Evolutionary conservation across 1,284 basidiomycete species (phyloP).

Genomic region (Tremellales sp.): DNA sequence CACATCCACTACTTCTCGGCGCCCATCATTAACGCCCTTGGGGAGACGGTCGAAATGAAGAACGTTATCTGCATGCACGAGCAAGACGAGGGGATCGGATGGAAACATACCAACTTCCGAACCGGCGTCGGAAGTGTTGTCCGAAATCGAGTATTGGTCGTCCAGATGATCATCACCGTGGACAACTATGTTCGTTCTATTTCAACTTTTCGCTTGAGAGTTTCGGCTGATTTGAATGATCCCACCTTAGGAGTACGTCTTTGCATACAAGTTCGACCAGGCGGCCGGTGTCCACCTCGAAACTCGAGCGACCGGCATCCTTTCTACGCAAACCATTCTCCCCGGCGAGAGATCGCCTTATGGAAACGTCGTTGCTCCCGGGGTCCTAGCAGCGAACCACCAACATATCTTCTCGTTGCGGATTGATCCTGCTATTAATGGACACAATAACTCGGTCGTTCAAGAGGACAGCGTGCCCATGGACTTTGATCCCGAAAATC

Average conservation of each 20-base stretch:
- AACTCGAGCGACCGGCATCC: slow-evolving; percentile 50
- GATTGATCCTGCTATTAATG: slow-evolving; percentile 41
- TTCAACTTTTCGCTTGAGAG: no score
- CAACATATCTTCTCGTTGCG: slow-evolving; percentile 51
- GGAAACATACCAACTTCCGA: slow-evolving; percentile 52
- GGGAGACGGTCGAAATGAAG: slow-evolving; percentile 19
- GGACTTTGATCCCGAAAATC: slow-evolving; percentile 32
- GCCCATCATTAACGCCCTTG: slow-evolving; percentile 29
- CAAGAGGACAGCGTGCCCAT: slow-evolving; percentile 46
- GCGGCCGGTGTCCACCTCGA: slow-evolving; percentile 50
- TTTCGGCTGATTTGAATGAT: not conserved
- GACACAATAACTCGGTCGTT: slow-evolving; percentile 46
- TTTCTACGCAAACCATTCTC: slow-evolving; percentile 46
- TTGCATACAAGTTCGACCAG: slow-evolving; percentile 49
- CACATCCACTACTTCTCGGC: slow-evolving; percentile 47
- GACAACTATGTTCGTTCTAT: slow-evolving; percentile 29
- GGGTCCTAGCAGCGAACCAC: slow-evolving; percentile 48
- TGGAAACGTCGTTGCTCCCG: slow-evolving; percentile 48
- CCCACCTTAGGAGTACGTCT: slow-evolving; percentile 30
- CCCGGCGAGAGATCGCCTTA: slow-evolving; percentile 46
- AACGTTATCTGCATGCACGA: slow-evolving; percentile 47
- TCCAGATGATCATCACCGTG: slow-evolving; percentile 49
- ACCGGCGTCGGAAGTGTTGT: slow-evolving; percentile 39
- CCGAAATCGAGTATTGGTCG: slow-evolving; percentile 45
- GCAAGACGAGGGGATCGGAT: slow-evolving; percentile 48